Conservation (phyloP, 768 basidiomycete genomes). For the Pleurotus eryngii region DNA sequence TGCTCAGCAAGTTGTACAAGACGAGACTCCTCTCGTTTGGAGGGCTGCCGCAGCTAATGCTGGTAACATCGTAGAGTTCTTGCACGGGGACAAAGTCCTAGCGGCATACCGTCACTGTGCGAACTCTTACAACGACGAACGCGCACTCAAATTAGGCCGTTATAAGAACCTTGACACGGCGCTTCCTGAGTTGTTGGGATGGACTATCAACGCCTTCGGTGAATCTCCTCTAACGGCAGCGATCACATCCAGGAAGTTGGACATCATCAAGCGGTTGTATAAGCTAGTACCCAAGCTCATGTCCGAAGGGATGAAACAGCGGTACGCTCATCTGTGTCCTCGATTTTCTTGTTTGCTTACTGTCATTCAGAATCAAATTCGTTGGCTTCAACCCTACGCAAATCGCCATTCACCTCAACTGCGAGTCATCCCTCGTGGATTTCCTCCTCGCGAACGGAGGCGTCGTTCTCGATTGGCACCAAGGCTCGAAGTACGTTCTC, state of each 20-base stretch:
- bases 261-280: constrained; percentile 43
- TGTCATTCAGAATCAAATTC: constrained; percentile 38
- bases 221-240: constrained; percentile 52
- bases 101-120: constrained; percentile 51
- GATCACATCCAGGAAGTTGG: constrained; percentile 31
- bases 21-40: constrained; percentile 38
- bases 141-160: constrained; percentile 39
- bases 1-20: constrained; percentile 16
- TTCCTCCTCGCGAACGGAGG: constrained; percentile 46
- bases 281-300: constrained; percentile 39
- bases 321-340: constrained; percentile 27
- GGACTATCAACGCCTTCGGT: constrained; percentile 41
- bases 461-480: constrained; percentile 40
- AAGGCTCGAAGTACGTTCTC: constrained; percentile 36
- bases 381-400: constrained; percentile 42
- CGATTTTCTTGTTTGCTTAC: neutral
- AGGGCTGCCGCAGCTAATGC: constrained; percentile 31
- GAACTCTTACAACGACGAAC: constrained; percentile 35
- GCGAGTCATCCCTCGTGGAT: constrained; percentile 36
- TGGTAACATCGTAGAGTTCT: constrained; percentile 41
- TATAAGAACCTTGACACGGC: constrained; percentile 34
- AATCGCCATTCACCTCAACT: constrained; percentile 32
- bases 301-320: constrained; percentile 36
- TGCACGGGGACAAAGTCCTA: constrained; percentile 41
- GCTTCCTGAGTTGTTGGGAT: constrained; percentile 50